These are phyloP conservation scores for Botryotinia calthae DNA, from an alignment of 2,329 filamentous ascomycete species.

Conservation along the genomic window DNA sequence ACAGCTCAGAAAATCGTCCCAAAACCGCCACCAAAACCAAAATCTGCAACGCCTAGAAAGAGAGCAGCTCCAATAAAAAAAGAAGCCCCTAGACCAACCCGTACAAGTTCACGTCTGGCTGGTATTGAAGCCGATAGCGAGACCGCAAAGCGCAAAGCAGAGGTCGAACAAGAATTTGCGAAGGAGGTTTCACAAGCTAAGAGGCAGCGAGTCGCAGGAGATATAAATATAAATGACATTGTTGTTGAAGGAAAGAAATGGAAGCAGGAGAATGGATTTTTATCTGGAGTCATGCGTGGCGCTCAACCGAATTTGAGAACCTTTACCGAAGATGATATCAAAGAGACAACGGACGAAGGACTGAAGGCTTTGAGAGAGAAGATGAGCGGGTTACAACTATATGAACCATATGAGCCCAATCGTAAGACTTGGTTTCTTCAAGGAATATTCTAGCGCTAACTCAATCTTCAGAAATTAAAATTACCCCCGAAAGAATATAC, in stretches of 20 bases:
- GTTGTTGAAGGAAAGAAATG: slow-evolving; percentile 77
- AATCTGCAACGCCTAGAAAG: slow-evolving; percentile 43
- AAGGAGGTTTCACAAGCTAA: slow-evolving; percentile 59
- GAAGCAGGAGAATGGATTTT: slow-evolving; percentile 63
- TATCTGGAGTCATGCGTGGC: slow-evolving; percentile 61
- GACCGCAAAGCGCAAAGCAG: slow-evolving; percentile 65
- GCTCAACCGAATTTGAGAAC: slow-evolving; percentile 81
- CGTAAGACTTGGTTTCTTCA: slow-evolving; percentile 47
- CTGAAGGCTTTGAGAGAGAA: slow-evolving; percentile 70
- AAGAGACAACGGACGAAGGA: slow-evolving; percentile 73
- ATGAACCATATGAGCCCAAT: slow-evolving; percentile 79
- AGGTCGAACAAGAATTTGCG: slow-evolving; percentile 58
- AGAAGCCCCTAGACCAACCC: slow-evolving; percentile 50
- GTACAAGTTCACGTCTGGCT: slow-evolving; percentile 58
- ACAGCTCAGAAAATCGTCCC: slow-evolving; percentile 69
- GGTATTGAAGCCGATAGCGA: slow-evolving; percentile 56
- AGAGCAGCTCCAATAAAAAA: slow-evolving; percentile 47
- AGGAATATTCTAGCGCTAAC: slow-evolving; percentile 13
- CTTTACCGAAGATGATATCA: slow-evolving; percentile 80
- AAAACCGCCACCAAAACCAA: slow-evolving; percentile 51
- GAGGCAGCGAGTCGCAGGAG: slow-evolving; percentile 61
- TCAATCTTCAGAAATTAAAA: slow-evolving; percentile 69
- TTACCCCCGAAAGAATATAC: slow-evolving; percentile 85
- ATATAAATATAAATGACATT: slow-evolving; percentile 72
- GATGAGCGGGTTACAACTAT: slow-evolving; percentile 75